Evolutionary conservation across 768 basidiomycete genomes (phyloP), one percentile per base, ranked within the genome.

Genomic region (Panellus pusillus): DNA sequence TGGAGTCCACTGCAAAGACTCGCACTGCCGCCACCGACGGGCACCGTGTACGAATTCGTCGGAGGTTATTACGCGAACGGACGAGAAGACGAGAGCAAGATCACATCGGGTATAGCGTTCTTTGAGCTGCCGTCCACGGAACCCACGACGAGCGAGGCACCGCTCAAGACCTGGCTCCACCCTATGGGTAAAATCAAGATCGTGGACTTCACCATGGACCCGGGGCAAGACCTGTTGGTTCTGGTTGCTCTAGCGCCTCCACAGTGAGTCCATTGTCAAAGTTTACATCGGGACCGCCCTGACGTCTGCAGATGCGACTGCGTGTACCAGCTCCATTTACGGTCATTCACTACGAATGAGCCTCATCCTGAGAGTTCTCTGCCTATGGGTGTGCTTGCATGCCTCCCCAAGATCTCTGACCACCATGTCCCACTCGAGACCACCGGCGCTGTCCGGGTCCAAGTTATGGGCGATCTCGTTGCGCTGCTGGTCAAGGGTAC

Each of bases 151-250:
- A 62, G 65, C 50, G 51, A 61, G 27, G 55, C 51, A 29, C 47
- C 63, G 19, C 56, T 65, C 19, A 67, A 68, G 49, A 66, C 64
- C 32, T 80, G 79, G 79, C 75, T 73, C 1, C 76, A 80, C 55
- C 44, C 64, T 20, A 76, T 79, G 67, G 66, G 64, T 12, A 73
- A 74, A 35, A 47, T 77, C 18, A 71, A 67, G 40, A 73, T 80
- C 52, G 71, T 80, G 20, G 81, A 84, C 57, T 81, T 83, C 46
- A 80, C 81, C 1, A 81, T 83, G 74, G 80, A 80, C 66, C 79
- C 79, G 11, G 68, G 73, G 5, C 79, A 81, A 65, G 79, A 83
- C 64, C 63, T 84, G 4, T 68, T 82, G 14, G 76, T 80, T 12
- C 73, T 83, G 12, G 75, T 82, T 14, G 70, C 75, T 3, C 66